Evolutionary conservation across 306 rosid genomes (phyloP).

Genomic region (Pyrus pyrifolia): DNA sequence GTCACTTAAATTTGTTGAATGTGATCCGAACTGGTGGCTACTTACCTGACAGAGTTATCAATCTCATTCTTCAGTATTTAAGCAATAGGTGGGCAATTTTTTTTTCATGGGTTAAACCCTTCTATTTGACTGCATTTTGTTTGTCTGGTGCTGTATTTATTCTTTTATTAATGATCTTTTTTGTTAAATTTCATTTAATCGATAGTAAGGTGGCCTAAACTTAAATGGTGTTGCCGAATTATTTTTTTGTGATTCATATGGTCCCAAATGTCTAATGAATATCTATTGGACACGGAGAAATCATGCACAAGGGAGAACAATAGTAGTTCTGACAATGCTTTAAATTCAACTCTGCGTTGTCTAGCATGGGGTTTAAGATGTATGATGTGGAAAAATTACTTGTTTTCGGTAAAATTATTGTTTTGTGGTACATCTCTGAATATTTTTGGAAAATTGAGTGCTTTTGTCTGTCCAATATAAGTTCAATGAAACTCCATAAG

Average conservation of each 20-base stretch:
- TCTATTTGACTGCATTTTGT: not conserved
- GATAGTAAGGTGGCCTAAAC: not conserved
- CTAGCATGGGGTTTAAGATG: not conserved
- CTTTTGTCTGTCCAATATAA: not conserved
- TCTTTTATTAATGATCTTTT: not conserved
- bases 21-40: constrained; percentile 81
- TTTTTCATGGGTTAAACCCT: not conserved
- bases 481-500: not conserved
- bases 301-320: not conserved
- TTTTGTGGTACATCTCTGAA: not conserved
- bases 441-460: not conserved
- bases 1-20: constrained; percentile 77
- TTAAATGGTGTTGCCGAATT: not conserved
- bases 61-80: constrained; percentile 80
- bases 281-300: not conserved
- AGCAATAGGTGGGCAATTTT: constrained; percentile 63
- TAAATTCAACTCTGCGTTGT: not conserved
- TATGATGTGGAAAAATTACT: not conserved
- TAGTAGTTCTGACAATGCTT: not conserved
- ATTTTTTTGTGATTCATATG: not conserved
- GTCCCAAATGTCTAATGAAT: not conserved
- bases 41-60: constrained; percentile 91
- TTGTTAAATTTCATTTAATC: not conserved
- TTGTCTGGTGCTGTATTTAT: not conserved
- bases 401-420: not conserved